Conservation (phyloP, 116 monocot species). For the Cymodocea nodosa region DNA sequence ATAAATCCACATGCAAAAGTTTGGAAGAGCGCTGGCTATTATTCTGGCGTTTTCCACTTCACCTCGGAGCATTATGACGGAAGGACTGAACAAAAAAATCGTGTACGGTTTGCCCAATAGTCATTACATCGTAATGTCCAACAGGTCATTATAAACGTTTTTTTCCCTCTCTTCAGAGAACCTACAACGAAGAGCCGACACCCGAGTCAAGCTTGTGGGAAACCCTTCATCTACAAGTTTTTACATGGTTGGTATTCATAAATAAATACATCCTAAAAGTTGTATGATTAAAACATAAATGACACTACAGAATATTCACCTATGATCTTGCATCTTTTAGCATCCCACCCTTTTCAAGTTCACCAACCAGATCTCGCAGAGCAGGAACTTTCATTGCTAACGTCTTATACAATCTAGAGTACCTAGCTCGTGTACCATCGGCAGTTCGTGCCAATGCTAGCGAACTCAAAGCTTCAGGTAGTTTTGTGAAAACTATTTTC, state of each 20-base stretch:
- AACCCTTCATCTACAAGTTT: background rate
- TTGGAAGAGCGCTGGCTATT: no score
- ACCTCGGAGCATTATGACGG: no score
- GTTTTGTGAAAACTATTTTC: constrained; percentile 54
- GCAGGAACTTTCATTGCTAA: constrained; percentile 89
- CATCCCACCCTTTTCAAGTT: constrained; percentile 51
- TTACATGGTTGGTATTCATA: background rate
- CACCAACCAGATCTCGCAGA: constrained; percentile 60
- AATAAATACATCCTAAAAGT: background rate
- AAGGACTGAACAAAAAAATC: no score
- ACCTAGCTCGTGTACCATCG: constrained; percentile 88
- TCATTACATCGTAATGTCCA: no score
- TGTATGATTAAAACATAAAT: background rate
- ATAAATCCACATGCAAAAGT: no score
- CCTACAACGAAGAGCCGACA: background rate
- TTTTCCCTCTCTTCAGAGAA: no score
- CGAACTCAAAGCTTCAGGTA: constrained; percentile 83
- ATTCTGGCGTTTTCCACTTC: no score
- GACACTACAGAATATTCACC: constrained; percentile 5
- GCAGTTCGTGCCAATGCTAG: constrained; percentile 86
- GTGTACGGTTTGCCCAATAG: no score
- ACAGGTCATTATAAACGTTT: no score
- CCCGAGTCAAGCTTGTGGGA: background rate
- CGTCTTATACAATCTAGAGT: constrained; percentile 85
- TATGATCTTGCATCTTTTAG: constrained; percentile 42